Evolutionary conservation across 2,329 filamentous ascomycete species (phyloP).

Genomic region (Ophiostoma pallidulum): DNA sequence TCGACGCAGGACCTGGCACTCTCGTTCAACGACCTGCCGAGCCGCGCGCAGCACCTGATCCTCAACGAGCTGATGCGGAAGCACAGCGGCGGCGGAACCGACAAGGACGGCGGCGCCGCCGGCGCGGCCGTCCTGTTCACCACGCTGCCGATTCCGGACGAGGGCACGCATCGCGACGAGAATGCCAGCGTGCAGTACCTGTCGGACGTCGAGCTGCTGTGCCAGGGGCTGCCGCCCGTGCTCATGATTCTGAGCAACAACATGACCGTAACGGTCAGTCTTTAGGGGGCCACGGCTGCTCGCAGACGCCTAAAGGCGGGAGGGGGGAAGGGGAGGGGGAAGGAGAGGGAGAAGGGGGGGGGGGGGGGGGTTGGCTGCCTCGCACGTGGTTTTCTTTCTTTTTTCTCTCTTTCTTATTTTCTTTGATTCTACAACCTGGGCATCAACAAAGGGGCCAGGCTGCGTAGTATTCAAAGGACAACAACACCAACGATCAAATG

Average conservation of each 20-base stretch:
- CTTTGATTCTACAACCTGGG: neutral
- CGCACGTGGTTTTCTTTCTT: too few relatives aligned
- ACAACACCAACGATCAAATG: neutral
- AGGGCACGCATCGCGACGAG: constrained; percentile 65
- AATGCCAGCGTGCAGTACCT: constrained; percentile 64
- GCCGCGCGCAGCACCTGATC: constrained; percentile 75
- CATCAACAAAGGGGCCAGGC: neutral
- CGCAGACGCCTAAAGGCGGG: too few relatives aligned
- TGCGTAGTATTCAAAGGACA: neutral
- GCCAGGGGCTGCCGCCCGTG: constrained; percentile 64
- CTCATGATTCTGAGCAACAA: constrained; percentile 78
- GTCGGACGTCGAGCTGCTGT: constrained; percentile 68
- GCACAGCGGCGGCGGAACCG: constrained; percentile 55
- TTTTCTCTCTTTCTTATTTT: too few relatives aligned
- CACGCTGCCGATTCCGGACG: constrained; percentile 70
- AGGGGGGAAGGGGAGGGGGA: too few relatives aligned
- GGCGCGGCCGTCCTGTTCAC: constrained; percentile 66
- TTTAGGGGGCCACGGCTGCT: too few relatives aligned
- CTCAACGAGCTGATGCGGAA: constrained; percentile 72
- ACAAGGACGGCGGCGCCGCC: constrained; percentile 24
- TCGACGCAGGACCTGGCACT: constrained; percentile 42
- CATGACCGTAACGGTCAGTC: constrained; percentile 76
- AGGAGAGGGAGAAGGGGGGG: too few relatives aligned
- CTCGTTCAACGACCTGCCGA: constrained; percentile 79
- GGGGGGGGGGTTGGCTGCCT: too few relatives aligned